Percentiles rank a stretch among this genome's conserved stretches.
These are phyloP conservation scores for Penicillium psychrosexuale DNA, from an alignment of 2,329 filamentous ascomycete genomes.

Conservation along the genomic window DNA sequence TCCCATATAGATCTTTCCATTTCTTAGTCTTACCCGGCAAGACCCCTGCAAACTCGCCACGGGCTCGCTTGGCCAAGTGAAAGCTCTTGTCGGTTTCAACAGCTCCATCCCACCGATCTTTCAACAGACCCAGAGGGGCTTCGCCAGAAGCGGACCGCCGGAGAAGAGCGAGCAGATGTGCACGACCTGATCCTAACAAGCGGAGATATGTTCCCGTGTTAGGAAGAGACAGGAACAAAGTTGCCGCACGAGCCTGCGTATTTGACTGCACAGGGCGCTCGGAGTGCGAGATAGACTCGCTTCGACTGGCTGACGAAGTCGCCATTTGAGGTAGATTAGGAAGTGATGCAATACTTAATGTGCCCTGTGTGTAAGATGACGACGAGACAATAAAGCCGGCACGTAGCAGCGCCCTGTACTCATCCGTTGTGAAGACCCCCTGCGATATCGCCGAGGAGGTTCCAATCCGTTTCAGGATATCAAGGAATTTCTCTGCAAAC, in stretches of 20 bases:
- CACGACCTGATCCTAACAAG: conserved; percentile 53
- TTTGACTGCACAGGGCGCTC: conserved; percentile 20
- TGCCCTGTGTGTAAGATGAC: conserved; percentile 40
- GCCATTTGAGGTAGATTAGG: conserved; percentile 28
- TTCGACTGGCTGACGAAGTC: conserved; percentile 28
- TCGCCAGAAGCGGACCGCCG: conserved; percentile 53
- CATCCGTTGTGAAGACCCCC: conserved; percentile 44
- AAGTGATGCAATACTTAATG: conserved; percentile 43
- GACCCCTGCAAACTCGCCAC: conserved; percentile 55
- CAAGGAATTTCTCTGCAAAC: conserved; percentile 48
- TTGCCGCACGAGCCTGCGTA: conserved; percentile 27
- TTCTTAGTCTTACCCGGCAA: conserved; percentile 61
- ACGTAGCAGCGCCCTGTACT: conserved; percentile 50
- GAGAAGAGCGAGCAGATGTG: conserved; percentile 54
- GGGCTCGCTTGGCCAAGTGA: conserved; percentile 50
- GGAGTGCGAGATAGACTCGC: conserved; percentile 11
- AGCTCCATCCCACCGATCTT: conserved; percentile 64
- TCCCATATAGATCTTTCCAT: conserved; percentile 59
- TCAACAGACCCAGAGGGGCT: conserved; percentile 52
- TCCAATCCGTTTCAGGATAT: conserved; percentile 47
- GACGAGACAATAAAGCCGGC: conserved; percentile 56
- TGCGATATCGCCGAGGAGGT: conserved; percentile 48
- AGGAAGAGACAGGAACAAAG: conserved; percentile 56
- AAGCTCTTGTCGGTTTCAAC: conserved; percentile 46
- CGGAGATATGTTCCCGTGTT: conserved; percentile 60